Evolutionary conservation across 108 stramenopile genomes (phyloP).

Genomic region (Skeletonema menzelii): DNA sequence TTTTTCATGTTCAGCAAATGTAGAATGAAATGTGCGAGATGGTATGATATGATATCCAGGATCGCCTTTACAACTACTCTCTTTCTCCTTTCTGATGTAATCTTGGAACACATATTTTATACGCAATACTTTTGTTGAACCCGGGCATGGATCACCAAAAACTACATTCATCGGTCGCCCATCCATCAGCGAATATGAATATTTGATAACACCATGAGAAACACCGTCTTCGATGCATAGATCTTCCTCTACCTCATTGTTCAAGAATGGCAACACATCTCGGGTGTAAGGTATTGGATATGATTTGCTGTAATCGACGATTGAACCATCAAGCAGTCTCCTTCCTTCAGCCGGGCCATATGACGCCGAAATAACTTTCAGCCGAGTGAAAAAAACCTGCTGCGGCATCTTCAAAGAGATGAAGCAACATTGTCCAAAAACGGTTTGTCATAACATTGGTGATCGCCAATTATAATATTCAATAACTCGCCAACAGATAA

Average conservation of each 20-base stretch:
- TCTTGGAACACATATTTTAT: constrained; percentile 46
- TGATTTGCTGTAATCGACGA: constrained; percentile 23
- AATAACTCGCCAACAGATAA: too few species aligned
- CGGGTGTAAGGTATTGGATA: constrained; percentile 48
- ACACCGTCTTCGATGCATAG: neutral
- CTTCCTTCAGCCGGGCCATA: constrained; percentile 62
- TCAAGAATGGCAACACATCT: constrained; percentile 54
- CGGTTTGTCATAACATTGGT: too few species aligned
- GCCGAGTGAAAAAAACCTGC: neutral
- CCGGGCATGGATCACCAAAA: constrained; percentile 79
- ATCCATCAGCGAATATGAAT: constrained; percentile 31
- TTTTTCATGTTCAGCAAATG: constrained; percentile 65
- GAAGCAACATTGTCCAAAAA: too few species aligned
- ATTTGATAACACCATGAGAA: neutral
- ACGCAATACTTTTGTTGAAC: constrained; percentile 56
- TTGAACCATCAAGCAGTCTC: constrained; percentile 22
- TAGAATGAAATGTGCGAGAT: constrained; percentile 48
- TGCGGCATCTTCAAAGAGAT: neutral
- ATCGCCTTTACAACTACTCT: neutral
- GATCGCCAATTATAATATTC: too few species aligned
- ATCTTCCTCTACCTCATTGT: neutral
- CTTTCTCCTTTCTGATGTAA: constrained; percentile 7
- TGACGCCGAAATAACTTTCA: constrained; percentile 50
- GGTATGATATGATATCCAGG: constrained; percentile 8
- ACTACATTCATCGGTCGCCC: constrained; percentile 59